Evolutionary conservation across 805 yeast genomes (phyloP).

Genomic region (Candida methanosorbosa): DNA sequence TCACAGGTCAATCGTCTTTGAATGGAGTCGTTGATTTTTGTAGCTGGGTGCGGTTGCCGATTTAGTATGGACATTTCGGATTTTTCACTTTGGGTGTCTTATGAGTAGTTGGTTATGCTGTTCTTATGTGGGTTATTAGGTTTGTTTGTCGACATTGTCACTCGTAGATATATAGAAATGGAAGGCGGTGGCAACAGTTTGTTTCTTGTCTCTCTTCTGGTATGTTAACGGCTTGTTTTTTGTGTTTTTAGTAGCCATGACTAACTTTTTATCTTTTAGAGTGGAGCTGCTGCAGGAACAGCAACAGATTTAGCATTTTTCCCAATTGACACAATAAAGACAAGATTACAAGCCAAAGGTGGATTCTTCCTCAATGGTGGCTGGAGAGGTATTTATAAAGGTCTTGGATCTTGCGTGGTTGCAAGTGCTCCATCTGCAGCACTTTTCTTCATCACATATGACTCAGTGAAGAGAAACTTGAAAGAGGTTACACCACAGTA

Average conservation of each 20-base stretch:
- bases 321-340: conserved; percentile 93
- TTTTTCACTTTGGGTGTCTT: too few species aligned
- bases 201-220: background rate
- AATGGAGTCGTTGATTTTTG: too few species aligned
- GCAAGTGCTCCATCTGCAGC: conserved; percentile 92
- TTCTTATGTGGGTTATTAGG: too few species aligned
- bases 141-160: too few species aligned
- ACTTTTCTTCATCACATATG: conserved; percentile 77
- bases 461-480: conserved; percentile 45
- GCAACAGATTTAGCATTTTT: conserved; percentile 90
- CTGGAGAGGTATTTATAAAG: conserved; percentile 82
- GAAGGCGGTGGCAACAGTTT: background rate
- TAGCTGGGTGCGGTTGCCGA: too few species aligned
- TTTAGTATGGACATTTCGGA: too few species aligned
- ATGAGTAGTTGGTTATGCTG: too few species aligned
- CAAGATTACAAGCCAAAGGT: conserved; percentile 90
- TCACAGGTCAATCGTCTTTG: too few species aligned
- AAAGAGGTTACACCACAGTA: conserved; percentile 10
- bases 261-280: conserved; percentile 23
- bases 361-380: conserved; percentile 94
- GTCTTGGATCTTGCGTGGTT: conserved; percentile 86
- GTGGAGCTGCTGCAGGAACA: conserved; percentile 96
- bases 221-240: background rate
- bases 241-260: background rate
- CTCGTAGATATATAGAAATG: too few species aligned